Evolutionary conservation across 73 alveolate genomes (phyloP).

Genomic region (Tetrahymena malaccensis): DNA sequence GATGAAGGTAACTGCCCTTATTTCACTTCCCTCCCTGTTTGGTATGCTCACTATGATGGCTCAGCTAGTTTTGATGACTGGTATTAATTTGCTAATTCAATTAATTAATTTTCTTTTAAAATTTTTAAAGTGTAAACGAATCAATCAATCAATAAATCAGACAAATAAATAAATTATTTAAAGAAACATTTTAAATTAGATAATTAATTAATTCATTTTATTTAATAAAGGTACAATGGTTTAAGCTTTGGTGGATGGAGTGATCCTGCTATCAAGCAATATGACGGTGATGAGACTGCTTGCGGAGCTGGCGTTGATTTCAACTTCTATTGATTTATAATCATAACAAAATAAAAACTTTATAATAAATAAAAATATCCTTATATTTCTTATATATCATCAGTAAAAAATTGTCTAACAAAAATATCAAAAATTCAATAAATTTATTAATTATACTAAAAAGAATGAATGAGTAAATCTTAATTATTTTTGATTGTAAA

Average conservation of each 20-base stretch:
- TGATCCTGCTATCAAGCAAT: slow-evolving; percentile 63
- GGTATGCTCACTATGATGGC: slow-evolving; percentile 87
- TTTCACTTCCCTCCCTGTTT: slow-evolving; percentile 44
- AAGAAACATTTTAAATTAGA: too few species aligned
- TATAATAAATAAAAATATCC: not conserved
- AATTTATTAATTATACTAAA: too few species aligned
- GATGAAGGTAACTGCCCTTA: slow-evolving; percentile 40
- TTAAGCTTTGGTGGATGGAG: slow-evolving; percentile 68
- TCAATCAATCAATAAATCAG: too few species aligned
- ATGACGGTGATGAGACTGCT: slow-evolving; percentile 55
- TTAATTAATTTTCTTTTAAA: too few species aligned
- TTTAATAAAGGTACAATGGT: not conserved
- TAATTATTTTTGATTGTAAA: too few species aligned
- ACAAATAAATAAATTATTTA: too few species aligned
- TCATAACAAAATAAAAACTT: not conserved
- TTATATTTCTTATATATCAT: too few species aligned
- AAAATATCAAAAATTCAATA: too few species aligned
- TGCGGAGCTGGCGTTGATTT: slow-evolving; percentile 71
- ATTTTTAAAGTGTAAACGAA: not conserved
- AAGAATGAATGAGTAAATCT: too few species aligned
- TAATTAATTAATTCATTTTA: not conserved
- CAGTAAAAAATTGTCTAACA: not conserved
- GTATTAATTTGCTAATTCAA: not conserved
- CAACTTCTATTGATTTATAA: slow-evolving; percentile 46
- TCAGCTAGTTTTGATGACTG: not conserved